These are phyloP conservation scores for Lepidium didymum DNA, from an alignment of 345 rosid genomes.

Conservation along the genomic window DNA sequence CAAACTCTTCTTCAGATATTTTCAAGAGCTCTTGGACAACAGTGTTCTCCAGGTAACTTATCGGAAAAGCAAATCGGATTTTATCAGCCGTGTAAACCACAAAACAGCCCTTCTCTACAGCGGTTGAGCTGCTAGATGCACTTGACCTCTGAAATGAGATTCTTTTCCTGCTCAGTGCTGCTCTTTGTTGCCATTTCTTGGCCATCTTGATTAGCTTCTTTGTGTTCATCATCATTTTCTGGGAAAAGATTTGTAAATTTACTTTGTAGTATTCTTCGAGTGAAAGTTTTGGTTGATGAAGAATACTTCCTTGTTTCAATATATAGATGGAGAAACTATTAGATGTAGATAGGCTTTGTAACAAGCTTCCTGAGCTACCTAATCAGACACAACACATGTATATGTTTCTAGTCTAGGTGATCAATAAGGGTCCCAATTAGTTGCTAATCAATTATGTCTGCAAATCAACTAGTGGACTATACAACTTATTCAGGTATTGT, in stretches of 20 bases:
- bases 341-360: not conserved
- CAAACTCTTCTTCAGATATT: conserved; percentile 32
- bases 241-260: not conserved
- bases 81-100: conserved; percentile 27
- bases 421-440: not conserved
- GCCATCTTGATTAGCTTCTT: conserved; percentile 16
- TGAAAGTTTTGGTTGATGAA: not conserved
- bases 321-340: not conserved
- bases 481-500: not conserved
- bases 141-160: conserved; percentile 10
- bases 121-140: not conserved
- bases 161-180: conserved; percentile 7
- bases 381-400: not conserved
- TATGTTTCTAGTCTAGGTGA: not conserved
- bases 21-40: conserved; percentile 30
- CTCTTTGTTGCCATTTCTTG: conserved; percentile 18
- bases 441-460: not conserved
- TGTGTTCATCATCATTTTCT: not conserved
- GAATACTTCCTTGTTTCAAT: not conserved
- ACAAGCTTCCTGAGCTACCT: too few relatives aligned
- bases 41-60: conserved; percentile 18
- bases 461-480: not conserved
- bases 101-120: conserved; percentile 23
- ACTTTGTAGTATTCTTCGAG: not conserved
- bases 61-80: not conserved